These are phyloP conservation scores for Penicillium diatomitis DNA, from an alignment of 495 filamentous ascomycete species.

Conservation along the genomic window DNA sequence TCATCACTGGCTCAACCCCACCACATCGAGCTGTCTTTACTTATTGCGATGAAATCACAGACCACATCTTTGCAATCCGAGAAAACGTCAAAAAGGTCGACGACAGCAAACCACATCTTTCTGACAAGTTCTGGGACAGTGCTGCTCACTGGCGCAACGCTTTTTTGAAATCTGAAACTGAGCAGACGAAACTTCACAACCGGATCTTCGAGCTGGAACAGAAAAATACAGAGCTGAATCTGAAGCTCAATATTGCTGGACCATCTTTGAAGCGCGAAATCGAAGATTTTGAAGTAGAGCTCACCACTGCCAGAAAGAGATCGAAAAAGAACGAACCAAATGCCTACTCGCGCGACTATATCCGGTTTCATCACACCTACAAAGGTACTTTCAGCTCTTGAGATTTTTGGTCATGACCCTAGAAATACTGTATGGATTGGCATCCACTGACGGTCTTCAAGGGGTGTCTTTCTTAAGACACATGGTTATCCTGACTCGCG, in stretches of 20 bases:
- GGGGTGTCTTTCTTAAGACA: constrained; percentile 24
- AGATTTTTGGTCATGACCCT: too few species aligned
- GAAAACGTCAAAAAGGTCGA: constrained; percentile 22
- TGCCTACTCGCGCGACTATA: neutral
- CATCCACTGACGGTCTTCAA: neutral
- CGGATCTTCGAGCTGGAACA: constrained; percentile 35
- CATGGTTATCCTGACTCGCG: constrained; percentile 23
- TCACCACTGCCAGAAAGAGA: neutral
- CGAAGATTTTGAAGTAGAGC: neutral
- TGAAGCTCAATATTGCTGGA: constrained; percentile 11
- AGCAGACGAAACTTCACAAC: constrained; percentile 35
- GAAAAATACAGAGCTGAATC: constrained; percentile 16
- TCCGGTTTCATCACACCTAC: too few species aligned
- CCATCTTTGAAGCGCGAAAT: constrained; percentile 20
- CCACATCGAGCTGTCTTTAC: too few species aligned
- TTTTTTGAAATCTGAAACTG: constrained; percentile 35
- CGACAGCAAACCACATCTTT: neutral
- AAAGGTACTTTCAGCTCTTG: too few species aligned
- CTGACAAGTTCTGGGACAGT: constrained; percentile 37
- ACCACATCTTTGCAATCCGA: constrained; percentile 31
- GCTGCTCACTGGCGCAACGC: constrained; percentile 42
- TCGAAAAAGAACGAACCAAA: constrained; percentile 5
- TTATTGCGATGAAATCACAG: constrained; percentile 9
- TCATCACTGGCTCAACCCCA: neutral
- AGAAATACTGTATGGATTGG: too few species aligned